A percentile compares a stretch with the other conserved stretches of the same genome.
Conservation (phyloP, 2,329 filamentous ascomycete species). For the Botrytis fabae region DNA sequence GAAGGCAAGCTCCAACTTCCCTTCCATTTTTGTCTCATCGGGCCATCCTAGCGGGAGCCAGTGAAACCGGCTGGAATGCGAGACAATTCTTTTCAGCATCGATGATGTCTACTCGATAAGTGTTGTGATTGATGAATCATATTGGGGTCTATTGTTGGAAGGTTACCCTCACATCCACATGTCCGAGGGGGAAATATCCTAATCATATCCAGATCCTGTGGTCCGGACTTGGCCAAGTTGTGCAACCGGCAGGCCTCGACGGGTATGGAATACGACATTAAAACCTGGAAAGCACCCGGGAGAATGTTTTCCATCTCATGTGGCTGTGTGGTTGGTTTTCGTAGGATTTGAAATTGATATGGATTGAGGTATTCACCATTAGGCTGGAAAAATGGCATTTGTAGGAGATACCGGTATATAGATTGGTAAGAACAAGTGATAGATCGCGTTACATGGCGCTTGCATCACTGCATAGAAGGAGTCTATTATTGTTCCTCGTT, state of each 20-base stretch:
- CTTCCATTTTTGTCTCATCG: background rate
- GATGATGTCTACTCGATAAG: background rate
- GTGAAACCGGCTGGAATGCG: background rate
- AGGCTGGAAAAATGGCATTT: background rate
- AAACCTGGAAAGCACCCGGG: background rate
- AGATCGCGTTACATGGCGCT: background rate
- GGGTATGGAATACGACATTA: background rate
- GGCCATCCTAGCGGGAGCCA: background rate
- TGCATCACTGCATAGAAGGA: background rate
- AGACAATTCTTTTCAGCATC: too few relatives aligned
- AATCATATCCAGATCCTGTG: background rate
- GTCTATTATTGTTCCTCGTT: background rate
- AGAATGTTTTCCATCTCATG: background rate
- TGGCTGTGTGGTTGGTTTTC: background rate
- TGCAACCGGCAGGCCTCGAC: background rate
- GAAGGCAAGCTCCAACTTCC: background rate
- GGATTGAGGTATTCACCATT: background rate
- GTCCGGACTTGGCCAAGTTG: background rate
- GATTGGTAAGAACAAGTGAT: background rate
- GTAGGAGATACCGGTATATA: background rate
- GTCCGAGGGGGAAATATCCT: conserved; percentile 1
- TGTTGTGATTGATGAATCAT: background rate
- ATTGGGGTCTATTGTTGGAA: background rate
- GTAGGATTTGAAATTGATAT: background rate
- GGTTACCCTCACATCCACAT: conserved; percentile 5